A percentile compares a stretch with the other conserved stretches of the same genome.
These are phyloP conservation scores for Termitomyces bulborhizus DNA, from an alignment of 768 basidiomycete genomes.

Conservation along the genomic window DNA sequence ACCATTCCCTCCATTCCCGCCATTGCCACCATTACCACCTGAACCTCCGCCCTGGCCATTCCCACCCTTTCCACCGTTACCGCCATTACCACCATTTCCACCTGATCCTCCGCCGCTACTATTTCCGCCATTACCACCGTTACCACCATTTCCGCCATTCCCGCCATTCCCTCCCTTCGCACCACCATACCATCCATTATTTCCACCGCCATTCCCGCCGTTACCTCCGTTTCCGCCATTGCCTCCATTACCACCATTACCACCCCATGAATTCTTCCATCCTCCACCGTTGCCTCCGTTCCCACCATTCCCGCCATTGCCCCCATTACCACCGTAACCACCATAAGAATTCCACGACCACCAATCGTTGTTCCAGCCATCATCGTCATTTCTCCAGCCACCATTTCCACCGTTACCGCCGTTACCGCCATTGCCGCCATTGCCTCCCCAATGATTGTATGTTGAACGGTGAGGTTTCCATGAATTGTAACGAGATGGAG, in stretches of 20 bases:
- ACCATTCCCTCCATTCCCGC: neutral
- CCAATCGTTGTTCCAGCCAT: neutral
- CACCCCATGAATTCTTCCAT: neutral
- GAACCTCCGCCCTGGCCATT: neutral
- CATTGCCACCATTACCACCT: no score
- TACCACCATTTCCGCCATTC: neutral
- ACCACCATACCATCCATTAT: neutral
- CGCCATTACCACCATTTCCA: neutral
- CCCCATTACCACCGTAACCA: slow-evolving; percentile 1
- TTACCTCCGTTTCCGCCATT: neutral
- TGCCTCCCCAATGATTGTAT: neutral
- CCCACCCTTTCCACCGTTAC: neutral
- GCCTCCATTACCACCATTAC: neutral
- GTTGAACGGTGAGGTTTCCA: neutral
- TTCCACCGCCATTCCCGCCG: neutral
- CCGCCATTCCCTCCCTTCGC: neutral
- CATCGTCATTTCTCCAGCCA: neutral
- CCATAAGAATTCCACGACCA: neutral
- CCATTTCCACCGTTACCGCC: neutral
- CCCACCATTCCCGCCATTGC: neutral
- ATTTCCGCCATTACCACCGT: neutral
- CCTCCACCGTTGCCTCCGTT: neutral
- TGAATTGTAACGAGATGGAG: neutral
- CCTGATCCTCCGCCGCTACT: neutral
- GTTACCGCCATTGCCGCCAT: neutral